Percentiles rank a stretch among this genome's conserved stretches.
Evolutionary conservation across 192 early-diverging fungal genomes (phyloP).

Genomic region (Mortierella alpina): DNA sequence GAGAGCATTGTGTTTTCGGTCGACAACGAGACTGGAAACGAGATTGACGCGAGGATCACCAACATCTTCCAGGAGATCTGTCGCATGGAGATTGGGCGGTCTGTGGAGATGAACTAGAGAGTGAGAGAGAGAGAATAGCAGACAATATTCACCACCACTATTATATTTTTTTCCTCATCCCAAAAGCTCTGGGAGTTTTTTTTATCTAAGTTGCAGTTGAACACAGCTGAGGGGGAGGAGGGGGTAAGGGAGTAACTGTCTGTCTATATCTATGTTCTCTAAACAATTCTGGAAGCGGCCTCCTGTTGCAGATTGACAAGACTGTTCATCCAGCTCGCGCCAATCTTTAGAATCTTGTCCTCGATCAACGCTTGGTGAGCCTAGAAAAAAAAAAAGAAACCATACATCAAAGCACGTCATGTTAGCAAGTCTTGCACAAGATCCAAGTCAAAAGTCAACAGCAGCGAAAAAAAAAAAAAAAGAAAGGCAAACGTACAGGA

Average conservation of each 20-base stretch:
- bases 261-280: constrained; percentile 1
- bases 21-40: constrained; percentile 34
- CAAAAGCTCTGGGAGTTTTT: not conserved
- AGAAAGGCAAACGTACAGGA: constrained; percentile 17
- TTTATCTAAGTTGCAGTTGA: not conserved
- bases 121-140: too few species aligned
- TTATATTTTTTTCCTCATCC: constrained; percentile 4
- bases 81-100: constrained; percentile 52
- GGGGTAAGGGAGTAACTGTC: too few species aligned
- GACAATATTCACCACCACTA: not conserved
- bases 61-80: constrained; percentile 52
- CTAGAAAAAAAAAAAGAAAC: constrained; percentile 7
- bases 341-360: constrained; percentile 42
- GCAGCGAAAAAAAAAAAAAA: not conserved
- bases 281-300: constrained; percentile 28
- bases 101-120: constrained; percentile 42
- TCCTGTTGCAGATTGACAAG: constrained; percentile 43
- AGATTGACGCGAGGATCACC: constrained; percentile 33
- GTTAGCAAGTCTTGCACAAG: not conserved
- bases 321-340: constrained; percentile 49
- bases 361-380: constrained; percentile 38
- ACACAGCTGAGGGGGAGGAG: not conserved
- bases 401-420: not conserved
- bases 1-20: constrained; percentile 61
- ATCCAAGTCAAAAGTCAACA: not conserved